Percentiles rank a stretch among this genome's conserved stretches.
These are phyloP conservation scores for Juncus inflexus DNA, from an alignment of 176 grass and related monocot genomes.

Conservation along the genomic window DNA sequence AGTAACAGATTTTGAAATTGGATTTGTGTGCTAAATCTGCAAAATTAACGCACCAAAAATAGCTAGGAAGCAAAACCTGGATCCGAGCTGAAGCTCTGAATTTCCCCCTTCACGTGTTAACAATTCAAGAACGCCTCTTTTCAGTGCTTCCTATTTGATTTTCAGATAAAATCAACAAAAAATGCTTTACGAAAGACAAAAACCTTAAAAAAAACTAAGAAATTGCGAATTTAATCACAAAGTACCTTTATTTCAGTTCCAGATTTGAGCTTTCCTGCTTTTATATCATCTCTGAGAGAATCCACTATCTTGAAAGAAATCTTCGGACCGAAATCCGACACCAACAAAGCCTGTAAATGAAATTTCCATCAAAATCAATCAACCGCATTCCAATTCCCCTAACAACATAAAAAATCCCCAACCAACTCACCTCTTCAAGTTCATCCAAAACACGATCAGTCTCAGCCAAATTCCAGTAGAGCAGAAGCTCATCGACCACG, in stretches of 20 bases:
- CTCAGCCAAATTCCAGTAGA: constrained; percentile 97
- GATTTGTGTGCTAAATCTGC: not conserved
- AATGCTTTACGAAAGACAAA: not conserved
- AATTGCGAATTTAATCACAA: not conserved
- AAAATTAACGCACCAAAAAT: constrained; percentile 8
- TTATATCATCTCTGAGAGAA: constrained; percentile 77
- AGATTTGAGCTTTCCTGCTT: constrained; percentile 88
- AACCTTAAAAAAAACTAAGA: not conserved
- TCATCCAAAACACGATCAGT: constrained; percentile 93
- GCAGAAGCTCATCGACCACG: constrained; percentile 95
- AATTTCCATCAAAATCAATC: not conserved
- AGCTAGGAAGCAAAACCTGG: constrained; percentile 47
- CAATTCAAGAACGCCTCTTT: constrained; percentile 60
- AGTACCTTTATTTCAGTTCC: constrained; percentile 82
- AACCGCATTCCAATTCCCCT: too few species aligned
- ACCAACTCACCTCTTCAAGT: constrained; percentile 61
- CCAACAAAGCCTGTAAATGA: constrained; percentile 60
- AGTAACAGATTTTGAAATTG: not conserved
- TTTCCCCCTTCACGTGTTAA: constrained; percentile 73
- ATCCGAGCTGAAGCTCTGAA: constrained; percentile 83
- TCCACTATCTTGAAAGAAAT: constrained; percentile 94
- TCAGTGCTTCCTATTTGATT: constrained; percentile 54
- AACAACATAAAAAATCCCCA: too few species aligned
- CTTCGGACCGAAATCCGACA: constrained; percentile 97
- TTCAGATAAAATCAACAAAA: not conserved